Evolutionary conservation across 352 stramenopile species (phyloP), one percentile per base, ranked within the genome.

Genomic region (Pythium periplocum): DNA sequence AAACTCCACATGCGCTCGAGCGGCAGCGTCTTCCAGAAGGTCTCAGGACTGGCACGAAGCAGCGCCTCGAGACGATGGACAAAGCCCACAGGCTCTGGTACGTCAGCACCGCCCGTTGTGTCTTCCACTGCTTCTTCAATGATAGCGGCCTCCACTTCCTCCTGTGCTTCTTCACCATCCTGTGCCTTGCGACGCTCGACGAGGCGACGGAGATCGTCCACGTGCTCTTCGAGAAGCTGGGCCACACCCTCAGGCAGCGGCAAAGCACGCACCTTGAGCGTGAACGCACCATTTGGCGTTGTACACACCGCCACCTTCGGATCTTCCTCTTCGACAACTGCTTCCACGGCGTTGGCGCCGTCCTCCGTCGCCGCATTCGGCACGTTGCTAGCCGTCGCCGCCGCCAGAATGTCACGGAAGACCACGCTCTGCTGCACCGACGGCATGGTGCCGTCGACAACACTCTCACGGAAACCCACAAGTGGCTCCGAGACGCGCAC

Each of bases 381-480:
- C 31, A 51, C 37, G 4, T 51, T 43, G 9, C 62, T 57, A 1
- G 64, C 42, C 17, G n/a, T 11, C 9, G 58, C 59, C 0, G 55
- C 61, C 2, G 57, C 73, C 10, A 90, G 55, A 48, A 91, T 42
- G 1, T 89, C 81, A 33, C 83, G 79, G 40, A 89, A 89, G 10
- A 91, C 73, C 4, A 89, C 76, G 4, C 71, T 80, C 45, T 87
- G 75, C 45, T 91, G 81, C 39, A 73, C 71, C 3, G 78, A 73
- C 7, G 78, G 78, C n/a, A 83, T 68, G 30, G 65, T 68, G 10
- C 75, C 79, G 5, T 77, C 68, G 0, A 83, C 71, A 41, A 96
- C 71, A 38, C 74, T 96, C 64, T 97, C 89, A n/a, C 83, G 71
- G 59, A 96, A 97, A 6, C 81, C 75, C n/a, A 97, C 84, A 2